Percentiles rank a stretch among this genome's conserved stretches.
Evolutionary conservation across 805 yeast genomes (phyloP).

Genomic region (Starmerella khaoyaiensis): DNA sequence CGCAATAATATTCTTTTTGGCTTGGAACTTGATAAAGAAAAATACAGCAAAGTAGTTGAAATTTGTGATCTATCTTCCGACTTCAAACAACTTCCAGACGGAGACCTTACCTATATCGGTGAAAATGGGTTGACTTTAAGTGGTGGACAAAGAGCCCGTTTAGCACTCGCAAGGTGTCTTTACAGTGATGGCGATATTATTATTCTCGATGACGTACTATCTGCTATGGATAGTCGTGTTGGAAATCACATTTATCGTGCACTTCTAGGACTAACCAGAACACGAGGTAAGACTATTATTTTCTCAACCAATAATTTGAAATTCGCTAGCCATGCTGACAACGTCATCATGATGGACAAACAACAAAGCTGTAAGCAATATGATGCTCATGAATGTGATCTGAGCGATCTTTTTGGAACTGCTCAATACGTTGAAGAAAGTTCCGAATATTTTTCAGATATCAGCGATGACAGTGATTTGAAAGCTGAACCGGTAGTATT

Average conservation of each 20-base stretch:
- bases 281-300: slow-evolving; percentile 48
- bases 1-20: slow-evolving; percentile 13
- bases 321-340: slow-evolving; percentile 53
- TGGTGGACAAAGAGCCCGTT: slow-evolving; percentile 83
- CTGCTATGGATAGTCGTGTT: slow-evolving; percentile 80
- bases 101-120: slow-evolving; percentile 48
- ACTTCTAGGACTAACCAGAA: slow-evolving; percentile 45
- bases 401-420: no score
- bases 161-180: slow-evolving; percentile 66
- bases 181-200: slow-evolving; percentile 52
- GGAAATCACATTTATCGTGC: slow-evolving; percentile 58
- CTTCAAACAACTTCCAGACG: slow-evolving; percentile 8
- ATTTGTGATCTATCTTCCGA: slow-evolving; percentile 14
- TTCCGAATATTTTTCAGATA: no score
- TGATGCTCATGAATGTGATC: no score
- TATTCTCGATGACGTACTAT: slow-evolving; percentile 66
- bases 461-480: no score
- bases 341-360: no score
- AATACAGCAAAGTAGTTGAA: slow-evolving; percentile 7
- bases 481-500: no score
- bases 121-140: slow-evolving; percentile 77
- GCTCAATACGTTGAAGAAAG: no score
- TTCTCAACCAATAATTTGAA: slow-evolving; percentile 76
- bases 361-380: no score
- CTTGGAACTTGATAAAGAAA: slow-evolving; percentile 19